These are phyloP conservation scores for Cercospora sp. DNA, from an alignment of 2,329 filamentous ascomycete genomes.

Conservation along the genomic window DNA sequence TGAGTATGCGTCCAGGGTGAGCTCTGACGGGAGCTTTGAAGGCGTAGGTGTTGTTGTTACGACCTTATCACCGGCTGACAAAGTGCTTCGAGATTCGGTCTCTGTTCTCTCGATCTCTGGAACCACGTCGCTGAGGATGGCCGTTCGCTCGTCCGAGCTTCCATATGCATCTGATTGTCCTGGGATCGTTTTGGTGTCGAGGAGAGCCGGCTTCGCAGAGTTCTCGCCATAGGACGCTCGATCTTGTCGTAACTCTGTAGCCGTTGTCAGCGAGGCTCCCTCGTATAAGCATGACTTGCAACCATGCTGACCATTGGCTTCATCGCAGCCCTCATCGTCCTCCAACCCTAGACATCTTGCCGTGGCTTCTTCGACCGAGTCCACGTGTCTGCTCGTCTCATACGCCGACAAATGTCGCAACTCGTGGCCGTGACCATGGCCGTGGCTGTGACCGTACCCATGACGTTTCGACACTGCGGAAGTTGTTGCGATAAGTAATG, in stretches of 20 bases:
- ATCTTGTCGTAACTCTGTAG: not conserved
- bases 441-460: not conserved
- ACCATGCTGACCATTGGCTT: not conserved
- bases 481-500: not conserved
- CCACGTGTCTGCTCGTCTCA: not conserved
- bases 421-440: not conserved
- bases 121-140: not conserved
- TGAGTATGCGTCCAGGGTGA: not conserved
- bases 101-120: not conserved
- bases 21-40: not conserved
- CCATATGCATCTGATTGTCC: not conserved
- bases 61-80: not conserved
- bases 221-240: not conserved
- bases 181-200: not conserved
- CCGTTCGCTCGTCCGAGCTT: not conserved
- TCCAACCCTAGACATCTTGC: not conserved
- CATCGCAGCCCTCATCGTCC: not conserved
- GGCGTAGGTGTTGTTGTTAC: not conserved
- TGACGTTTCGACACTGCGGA: not conserved
- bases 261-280: not conserved
- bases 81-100: not conserved
- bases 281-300: not conserved
- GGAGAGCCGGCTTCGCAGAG: not conserved
- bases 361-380: not conserved
- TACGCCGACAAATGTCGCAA: not conserved